Percentiles rank a stretch among this genome's conserved stretches.
Evolutionary conservation across 2,329 filamentous ascomycete species (phyloP).

Genomic region (Pezizomycotina sp.): DNA sequence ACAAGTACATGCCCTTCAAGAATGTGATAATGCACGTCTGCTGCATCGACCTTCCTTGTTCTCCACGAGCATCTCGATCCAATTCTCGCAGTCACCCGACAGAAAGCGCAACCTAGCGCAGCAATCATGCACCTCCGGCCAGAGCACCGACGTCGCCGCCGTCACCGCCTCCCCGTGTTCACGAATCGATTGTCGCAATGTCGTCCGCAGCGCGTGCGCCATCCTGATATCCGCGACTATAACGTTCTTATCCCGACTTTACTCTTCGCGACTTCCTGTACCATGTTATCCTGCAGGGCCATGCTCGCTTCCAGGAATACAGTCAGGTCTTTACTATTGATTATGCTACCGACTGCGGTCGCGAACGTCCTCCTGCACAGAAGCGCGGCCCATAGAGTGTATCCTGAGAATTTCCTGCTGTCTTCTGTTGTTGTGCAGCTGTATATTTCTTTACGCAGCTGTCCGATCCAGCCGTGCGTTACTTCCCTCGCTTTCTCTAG

Average conservation of each 20-base stretch:
- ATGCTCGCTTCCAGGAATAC: conserved; percentile 32
- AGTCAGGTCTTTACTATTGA: conserved; percentile 15
- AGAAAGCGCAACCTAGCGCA: no score
- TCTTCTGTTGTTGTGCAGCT: conserved; percentile 29
- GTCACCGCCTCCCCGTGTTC: no score
- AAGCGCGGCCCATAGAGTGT: conserved; percentile 40
- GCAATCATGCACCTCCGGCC: no score
- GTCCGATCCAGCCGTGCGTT: conserved; percentile 36
- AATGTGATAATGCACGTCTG: conserved; percentile 32
- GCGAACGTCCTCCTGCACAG: conserved; percentile 38
- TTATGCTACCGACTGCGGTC: conserved; percentile 4
- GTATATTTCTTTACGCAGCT: conserved; percentile 34
- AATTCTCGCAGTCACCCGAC: no score
- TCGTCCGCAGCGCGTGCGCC: no score
- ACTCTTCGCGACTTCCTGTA: conserved; percentile 29
- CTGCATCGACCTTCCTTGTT: no score
- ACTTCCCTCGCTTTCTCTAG: conserved; percentile 33
- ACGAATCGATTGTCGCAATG: no score
- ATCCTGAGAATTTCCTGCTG: conserved; percentile 31
- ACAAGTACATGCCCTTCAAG: conserved; percentile 36
- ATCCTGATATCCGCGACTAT: no score
- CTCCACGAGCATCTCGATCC: no score
- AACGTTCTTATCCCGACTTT: no score
- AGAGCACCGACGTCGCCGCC: no score
- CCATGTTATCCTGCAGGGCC: conserved; percentile 35